phyloP scores from a whole-genome alignment of 352 stramenopile genomes.

The Pythium grandisporangium region DNA sequence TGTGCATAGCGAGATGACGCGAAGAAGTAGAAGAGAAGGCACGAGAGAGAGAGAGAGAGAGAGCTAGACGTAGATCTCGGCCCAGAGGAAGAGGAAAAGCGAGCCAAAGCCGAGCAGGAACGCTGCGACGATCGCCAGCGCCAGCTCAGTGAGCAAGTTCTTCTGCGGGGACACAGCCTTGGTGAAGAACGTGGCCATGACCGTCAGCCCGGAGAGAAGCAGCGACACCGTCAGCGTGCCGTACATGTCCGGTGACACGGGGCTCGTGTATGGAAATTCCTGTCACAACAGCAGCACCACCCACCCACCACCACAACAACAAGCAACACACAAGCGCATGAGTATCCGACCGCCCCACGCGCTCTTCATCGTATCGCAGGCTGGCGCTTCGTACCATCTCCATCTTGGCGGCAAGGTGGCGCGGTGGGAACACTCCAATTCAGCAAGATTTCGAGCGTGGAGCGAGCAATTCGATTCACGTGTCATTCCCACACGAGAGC shows the following conservation, averaged over 20 bases:
- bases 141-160: slow-evolving; percentile 60
- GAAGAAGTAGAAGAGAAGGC: not conserved
- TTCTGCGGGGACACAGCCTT: slow-evolving; percentile 67
- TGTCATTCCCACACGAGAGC: too few relatives aligned
- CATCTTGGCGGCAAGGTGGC: too few relatives aligned
- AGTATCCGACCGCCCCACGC: too few relatives aligned
- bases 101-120: slow-evolving; percentile 73
- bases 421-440: too few relatives aligned
- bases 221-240: slow-evolving; percentile 48
- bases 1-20: not conserved
- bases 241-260: slow-evolving; percentile 62
- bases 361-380: too few relatives aligned
- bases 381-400: too few relatives aligned
- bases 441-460: too few relatives aligned
- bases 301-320: too few relatives aligned
- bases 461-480: slow-evolving; percentile 19
- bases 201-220: slow-evolving; percentile 56
- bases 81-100: slow-evolving; percentile 84
- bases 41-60: not conserved
- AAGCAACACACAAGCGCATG: too few relatives aligned
- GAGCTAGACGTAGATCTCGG: slow-evolving; percentile 80
- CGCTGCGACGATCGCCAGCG: slow-evolving; percentile 53
- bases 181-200: slow-evolving; percentile 81
- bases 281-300: too few relatives aligned
- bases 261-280: slow-evolving; percentile 79